A percentile compares a stretch with the other conserved stretches of the same genome.
Conservation (phyloP, 2,329 filamentous ascomycete genomes). For the Aphanocladium album region DNA sequence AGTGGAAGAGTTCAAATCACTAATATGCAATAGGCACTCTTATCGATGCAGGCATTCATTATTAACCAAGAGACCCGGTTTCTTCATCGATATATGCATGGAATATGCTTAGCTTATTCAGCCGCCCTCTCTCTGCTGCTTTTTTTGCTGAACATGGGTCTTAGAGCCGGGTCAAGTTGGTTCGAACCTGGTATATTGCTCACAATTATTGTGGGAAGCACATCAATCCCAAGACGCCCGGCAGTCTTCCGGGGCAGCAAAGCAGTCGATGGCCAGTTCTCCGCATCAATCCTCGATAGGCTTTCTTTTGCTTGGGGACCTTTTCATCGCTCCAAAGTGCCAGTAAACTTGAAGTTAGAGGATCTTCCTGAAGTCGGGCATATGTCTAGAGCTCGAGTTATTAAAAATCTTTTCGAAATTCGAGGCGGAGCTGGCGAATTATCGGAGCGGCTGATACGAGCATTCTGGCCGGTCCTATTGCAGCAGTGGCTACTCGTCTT, state of each 20-base stretch:
- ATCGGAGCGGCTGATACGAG: not conserved
- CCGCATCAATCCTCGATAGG: not conserved
- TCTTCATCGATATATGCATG: not conserved
- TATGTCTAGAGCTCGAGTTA: not conserved
- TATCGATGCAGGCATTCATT: too few species aligned
- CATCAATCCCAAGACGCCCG: not conserved
- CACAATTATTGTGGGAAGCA: not conserved
- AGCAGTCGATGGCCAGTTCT: not conserved
- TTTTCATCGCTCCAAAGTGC: not conserved
- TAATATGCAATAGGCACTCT: too few species aligned
- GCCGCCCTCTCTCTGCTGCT: not conserved
- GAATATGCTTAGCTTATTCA: not conserved
- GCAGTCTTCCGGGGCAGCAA: not conserved
- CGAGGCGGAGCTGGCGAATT: not conserved
- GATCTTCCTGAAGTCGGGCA: not conserved
- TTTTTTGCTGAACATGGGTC: too few species aligned
- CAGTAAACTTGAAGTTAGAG: not conserved
- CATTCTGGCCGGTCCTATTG: not conserved
- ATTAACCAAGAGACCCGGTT: too few species aligned
- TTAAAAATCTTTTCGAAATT: not conserved
- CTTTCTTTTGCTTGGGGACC: conserved; percentile 2
- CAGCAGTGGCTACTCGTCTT: conserved; percentile 9
- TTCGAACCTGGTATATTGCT: not conserved
- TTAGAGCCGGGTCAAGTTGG: not conserved
- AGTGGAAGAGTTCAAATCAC: too few species aligned